Evolutionary conservation across 1,139 yeast species (phyloP), one percentile per base, ranked within the genome.

Genomic region (Debaryomyces robertsiae): DNA sequence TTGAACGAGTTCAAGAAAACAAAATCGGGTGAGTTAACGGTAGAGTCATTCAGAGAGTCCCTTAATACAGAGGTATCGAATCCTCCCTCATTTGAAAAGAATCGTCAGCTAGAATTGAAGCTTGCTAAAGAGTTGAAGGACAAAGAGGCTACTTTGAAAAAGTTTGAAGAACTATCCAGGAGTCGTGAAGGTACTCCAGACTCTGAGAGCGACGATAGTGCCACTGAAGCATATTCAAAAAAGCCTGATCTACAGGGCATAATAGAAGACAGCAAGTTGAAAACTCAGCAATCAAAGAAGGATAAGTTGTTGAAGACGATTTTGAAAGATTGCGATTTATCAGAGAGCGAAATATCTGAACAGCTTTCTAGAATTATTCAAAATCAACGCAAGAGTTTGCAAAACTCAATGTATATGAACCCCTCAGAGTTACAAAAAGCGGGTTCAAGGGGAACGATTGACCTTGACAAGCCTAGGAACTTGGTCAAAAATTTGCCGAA

Each of bases 1-100:
- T 73, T 94, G 49, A 84, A 84, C 53, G 99, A 94, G 64, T 94
- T 94, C 59, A 82, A 82, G 52, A 73, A 74, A 41, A 90, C 98
- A 0, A 71, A 77, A 24, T 82, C 95, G 0, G 96, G 91, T 1
- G 68, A 69, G 5, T 65, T 91, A 47, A 80, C 96, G 0, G 82
- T 94, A 16, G 73, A 77, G 37, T 84, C 81, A 37, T 93, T 94
- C 57, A 73, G 97, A 52, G 65, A 61, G 24, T 60, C 65, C 3
- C 58, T 64, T 2, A 49, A 46, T 59, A 52, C 77, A 3, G 81
- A 72, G 47, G 60, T 76, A 3, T 71, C 85, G 0, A 75, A 81
- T 45, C 99, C 99, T 0, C 99, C 99, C 1, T 82, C 97, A 1
- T 91, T 77, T 58, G 69, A 65, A 22, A 76, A 71, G 44, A 82